Conservation (phyloP, 1,139 yeast genomes). For the Scheffersomyces segobiensis region DNA sequence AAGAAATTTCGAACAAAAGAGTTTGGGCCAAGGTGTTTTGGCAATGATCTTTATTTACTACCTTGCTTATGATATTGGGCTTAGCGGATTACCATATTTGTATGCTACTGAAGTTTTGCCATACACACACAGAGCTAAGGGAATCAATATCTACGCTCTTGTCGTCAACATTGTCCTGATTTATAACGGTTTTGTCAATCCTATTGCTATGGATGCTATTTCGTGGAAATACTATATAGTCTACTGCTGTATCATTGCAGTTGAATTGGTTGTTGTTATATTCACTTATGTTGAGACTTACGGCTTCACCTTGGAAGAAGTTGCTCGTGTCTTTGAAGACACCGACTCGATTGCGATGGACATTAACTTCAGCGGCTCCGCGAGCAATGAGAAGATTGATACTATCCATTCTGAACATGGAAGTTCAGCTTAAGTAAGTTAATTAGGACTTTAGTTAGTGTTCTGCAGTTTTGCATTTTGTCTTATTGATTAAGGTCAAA, state of each 20-base stretch:
- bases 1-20: slow-evolving; percentile 31
- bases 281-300: slow-evolving; percentile 52
- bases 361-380: neutral
- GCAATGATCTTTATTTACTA: slow-evolving; percentile 48
- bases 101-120: slow-evolving; percentile 47
- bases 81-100: slow-evolving; percentile 40
- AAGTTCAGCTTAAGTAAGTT: neutral
- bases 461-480: neutral
- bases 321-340: slow-evolving; percentile 45
- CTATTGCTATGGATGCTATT: slow-evolving; percentile 60
- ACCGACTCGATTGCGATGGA: slow-evolving; percentile 19
- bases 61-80: slow-evolving; percentile 37
- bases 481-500: too few species aligned
- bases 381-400: neutral
- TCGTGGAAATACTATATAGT: slow-evolving; percentile 64
- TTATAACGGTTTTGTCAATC: slow-evolving; percentile 52
- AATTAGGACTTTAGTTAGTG: neutral
- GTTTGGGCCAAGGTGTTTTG: slow-evolving; percentile 43
- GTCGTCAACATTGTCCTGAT: slow-evolving; percentile 3
- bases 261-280: slow-evolving; percentile 37
- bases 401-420: neutral
- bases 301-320: slow-evolving; percentile 56
- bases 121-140: slow-evolving; percentile 46
- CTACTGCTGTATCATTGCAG: slow-evolving; percentile 40
- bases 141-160: slow-evolving; percentile 27